Evolutionary conservation across 2,329 filamentous ascomycete genomes (phyloP).

Genomic region (Onygenales sp.): DNA sequence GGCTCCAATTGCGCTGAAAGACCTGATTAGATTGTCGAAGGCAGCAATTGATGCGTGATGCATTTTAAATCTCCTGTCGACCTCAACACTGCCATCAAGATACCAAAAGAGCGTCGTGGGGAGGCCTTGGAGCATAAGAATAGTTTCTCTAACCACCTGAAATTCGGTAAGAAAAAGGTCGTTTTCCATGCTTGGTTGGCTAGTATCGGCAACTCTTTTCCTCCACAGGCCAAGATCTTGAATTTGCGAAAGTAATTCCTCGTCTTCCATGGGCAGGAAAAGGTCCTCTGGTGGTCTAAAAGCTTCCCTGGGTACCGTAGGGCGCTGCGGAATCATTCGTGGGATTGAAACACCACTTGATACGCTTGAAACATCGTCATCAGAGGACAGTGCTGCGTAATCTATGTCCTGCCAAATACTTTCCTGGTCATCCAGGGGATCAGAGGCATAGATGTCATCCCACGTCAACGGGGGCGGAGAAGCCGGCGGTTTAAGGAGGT

Average conservation of each 20-base stretch:
- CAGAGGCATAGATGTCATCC: constrained; percentile 68
- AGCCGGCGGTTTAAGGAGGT: constrained; percentile 42
- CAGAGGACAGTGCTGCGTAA: constrained; percentile 29
- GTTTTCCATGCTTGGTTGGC: constrained; percentile 14
- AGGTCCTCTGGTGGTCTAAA: constrained; percentile 26
- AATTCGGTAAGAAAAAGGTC: constrained; percentile 53
- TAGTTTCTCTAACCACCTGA: constrained; percentile 62
- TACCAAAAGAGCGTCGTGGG: constrained; percentile 60
- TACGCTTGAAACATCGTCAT: constrained; percentile 27
- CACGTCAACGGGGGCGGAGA: constrained; percentile 53
- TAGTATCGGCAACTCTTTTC: constrained; percentile 10
- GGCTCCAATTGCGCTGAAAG: constrained; percentile 41
- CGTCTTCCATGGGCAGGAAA: constrained; percentile 22
- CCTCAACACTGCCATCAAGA: constrained; percentile 22
- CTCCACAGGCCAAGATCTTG: constrained; percentile 42
- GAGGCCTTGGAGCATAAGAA: constrained; percentile 79
- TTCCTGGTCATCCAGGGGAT: constrained; percentile 52
- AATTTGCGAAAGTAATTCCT: constrained; percentile 29
- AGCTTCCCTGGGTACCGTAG: constrained; percentile 20
- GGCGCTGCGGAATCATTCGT: constrained; percentile 18
- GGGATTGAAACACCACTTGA: constrained; percentile 24
- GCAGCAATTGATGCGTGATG: constrained; percentile 23
- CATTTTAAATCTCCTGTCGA: constrained; percentile 29
- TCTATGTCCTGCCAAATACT: constrained; percentile 34
- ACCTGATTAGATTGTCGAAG: constrained; percentile 24